Evolutionary conservation across 2,329 filamentous ascomycete genomes (phyloP).

Genomic region (Paecilomyces sp.): DNA sequence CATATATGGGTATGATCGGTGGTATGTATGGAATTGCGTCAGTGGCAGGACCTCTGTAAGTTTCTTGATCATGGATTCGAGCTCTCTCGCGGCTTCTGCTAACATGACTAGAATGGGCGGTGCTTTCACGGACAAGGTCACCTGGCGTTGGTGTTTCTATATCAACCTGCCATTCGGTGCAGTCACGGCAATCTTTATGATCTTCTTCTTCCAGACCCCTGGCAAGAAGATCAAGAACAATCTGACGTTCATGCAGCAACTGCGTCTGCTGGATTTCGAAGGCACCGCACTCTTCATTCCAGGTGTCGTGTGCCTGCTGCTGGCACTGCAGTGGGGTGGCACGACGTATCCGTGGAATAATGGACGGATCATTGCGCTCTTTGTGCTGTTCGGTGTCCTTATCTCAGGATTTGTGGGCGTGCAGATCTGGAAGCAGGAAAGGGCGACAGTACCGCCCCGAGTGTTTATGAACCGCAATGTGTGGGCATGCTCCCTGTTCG

Average conservation of each 20-base stretch:
- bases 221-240: neutral
- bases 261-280: constrained; percentile 6
- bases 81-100: neutral
- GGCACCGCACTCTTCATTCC: constrained; percentile 6
- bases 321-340: constrained; percentile 11
- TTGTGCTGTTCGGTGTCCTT: constrained; percentile 1
- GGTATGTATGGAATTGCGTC: constrained; percentile 37
- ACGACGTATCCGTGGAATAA: constrained; percentile 7
- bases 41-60: constrained; percentile 30
- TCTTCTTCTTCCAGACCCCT: constrained; percentile 7
- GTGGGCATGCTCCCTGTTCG: constrained; percentile 31
- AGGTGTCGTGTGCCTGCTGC: constrained; percentile 9
- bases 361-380: constrained; percentile 9
- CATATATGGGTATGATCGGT: constrained; percentile 34
- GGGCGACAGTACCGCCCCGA: constrained; percentile 39
- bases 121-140: constrained; percentile 31
- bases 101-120: constrained; percentile 30
- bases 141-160: constrained; percentile 1
- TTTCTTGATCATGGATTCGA: constrained; percentile 8
- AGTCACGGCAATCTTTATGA: constrained; percentile 6
- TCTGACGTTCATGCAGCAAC: constrained; percentile 1
- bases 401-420: no score
- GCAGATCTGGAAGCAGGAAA: constrained; percentile 32
- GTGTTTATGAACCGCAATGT: constrained; percentile 39
- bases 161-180: constrained; percentile 9